These are phyloP conservation scores for Plantago lanceolata DNA, from an alignment of 305 asterid genomes.

Conservation along the genomic window DNA sequence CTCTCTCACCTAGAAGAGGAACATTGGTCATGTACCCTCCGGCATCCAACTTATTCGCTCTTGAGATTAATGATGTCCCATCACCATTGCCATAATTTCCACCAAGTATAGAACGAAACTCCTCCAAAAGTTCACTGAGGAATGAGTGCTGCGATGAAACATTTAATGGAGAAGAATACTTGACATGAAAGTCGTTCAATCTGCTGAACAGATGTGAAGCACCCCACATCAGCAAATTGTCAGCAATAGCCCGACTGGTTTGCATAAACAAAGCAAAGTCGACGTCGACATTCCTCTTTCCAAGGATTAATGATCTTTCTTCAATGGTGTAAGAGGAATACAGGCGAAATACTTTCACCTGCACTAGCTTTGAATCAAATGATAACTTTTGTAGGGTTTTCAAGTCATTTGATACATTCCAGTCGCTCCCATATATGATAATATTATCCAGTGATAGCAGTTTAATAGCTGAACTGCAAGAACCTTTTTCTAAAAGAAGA, in stretches of 20 bases:
- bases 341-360: constrained; percentile 68
- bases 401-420: constrained; percentile 75
- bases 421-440: constrained; percentile 68
- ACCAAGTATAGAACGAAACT: constrained; percentile 52
- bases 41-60: constrained; percentile 45
- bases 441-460: constrained; percentile 57
- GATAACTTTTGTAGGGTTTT: constrained; percentile 63
- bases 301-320: constrained; percentile 62
- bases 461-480: constrained; percentile 57
- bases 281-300: constrained; percentile 47
- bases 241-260: constrained; percentile 40
- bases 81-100: constrained; percentile 25
- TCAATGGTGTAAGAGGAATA: constrained; percentile 76
- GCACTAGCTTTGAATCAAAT: constrained; percentile 48
- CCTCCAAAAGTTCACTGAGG: constrained; percentile 48
- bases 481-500: constrained; percentile 79
- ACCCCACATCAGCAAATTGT: constrained; percentile 82
- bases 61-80: constrained; percentile 44
- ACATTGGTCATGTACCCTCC: constrained; percentile 42
- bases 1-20: constrained; percentile 63
- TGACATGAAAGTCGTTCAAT: constrained; percentile 65
- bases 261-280: constrained; percentile 49
- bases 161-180: constrained; percentile 28
- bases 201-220: constrained; percentile 59
- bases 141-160: constrained; percentile 43